A percentile compares a stretch with the other conserved stretches of the same genome.
phyloP scores from a whole-genome alignment of 306 rosid species.

The Prinsepia uniflora region DNA sequence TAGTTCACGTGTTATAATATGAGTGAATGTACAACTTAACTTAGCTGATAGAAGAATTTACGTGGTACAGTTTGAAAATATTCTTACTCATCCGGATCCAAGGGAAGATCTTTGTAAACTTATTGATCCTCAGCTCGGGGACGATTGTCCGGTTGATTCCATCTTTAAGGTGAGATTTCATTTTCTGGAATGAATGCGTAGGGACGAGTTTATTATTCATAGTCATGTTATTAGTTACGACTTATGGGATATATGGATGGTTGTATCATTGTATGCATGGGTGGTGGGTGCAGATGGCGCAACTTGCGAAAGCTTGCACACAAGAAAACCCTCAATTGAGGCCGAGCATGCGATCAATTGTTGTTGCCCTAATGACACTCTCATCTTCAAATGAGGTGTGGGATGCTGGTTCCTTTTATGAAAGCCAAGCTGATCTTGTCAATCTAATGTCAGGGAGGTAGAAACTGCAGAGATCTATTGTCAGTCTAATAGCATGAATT shows the following conservation, averaged over 20 bases:
- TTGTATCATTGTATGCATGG: too few species aligned
- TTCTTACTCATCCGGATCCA: slow-evolving; percentile 42
- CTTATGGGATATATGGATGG: too few species aligned
- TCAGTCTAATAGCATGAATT: too few species aligned
- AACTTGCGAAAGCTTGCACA: slow-evolving; percentile 67
- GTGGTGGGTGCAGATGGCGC: slow-evolving; percentile 46
- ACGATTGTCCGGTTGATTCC: slow-evolving; percentile 47
- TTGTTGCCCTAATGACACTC: slow-evolving; percentile 64
- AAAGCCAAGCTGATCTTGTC: slow-evolving; percentile 38
- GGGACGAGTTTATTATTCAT: background rate
- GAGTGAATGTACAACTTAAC: background rate
- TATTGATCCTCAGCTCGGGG: slow-evolving; percentile 48
- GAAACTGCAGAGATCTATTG: background rate
- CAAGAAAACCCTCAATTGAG: slow-evolving; percentile 71
- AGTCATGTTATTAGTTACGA: background rate
- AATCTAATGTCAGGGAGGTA: slow-evolving; percentile 56
- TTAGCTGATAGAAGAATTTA: background rate
- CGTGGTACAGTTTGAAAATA: slow-evolving; percentile 60
- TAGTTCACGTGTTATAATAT: background rate
- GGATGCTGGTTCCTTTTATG: slow-evolving; percentile 67
- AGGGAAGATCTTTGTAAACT: slow-evolving; percentile 43
- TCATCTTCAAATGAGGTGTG: slow-evolving; percentile 61
- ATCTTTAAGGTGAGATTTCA: slow-evolving; percentile 44
- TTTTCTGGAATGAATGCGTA: background rate
- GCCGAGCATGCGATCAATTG: slow-evolving; percentile 85